Evolutionary conservation across 192 early-diverging fungal genomes (phyloP).

Genomic region (Globomyces pollinis-pini): DNA sequence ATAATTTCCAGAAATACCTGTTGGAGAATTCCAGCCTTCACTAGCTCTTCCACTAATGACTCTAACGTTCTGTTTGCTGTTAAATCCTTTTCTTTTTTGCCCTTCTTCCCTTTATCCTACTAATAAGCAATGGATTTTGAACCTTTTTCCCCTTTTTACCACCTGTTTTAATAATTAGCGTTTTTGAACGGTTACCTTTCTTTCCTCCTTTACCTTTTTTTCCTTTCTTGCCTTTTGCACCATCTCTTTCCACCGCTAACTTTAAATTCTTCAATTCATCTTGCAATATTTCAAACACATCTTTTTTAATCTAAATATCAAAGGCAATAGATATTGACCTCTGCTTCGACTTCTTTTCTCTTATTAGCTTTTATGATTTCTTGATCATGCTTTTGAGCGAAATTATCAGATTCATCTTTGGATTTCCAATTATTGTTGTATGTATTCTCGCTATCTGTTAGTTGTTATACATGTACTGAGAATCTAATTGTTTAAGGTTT

Average conservation of each 20-base stretch:
- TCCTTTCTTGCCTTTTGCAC: conserved; percentile 49
- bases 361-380: conserved; percentile 57
- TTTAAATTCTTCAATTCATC: conserved; percentile 56
- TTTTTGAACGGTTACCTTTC: too few relatives aligned
- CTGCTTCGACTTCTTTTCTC: conserved; percentile 49
- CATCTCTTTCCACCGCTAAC: conserved; percentile 44
- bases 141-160: conserved; percentile 33
- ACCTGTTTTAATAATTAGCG: too few relatives aligned
- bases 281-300: conserved; percentile 51
- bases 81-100: conserved; percentile 60
- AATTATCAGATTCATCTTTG: conserved; percentile 55
- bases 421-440: conserved; percentile 39
- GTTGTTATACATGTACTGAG: conserved; percentile 25
- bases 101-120: conserved; percentile 38
- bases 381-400: conserved; percentile 56
- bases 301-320: conserved; percentile 49
- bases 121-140: not conserved
- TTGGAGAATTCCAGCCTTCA: conserved; percentile 47
- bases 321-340: conserved; percentile 31
- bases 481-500: conserved; percentile 28
- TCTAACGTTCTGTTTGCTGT: conserved; percentile 56
- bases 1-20: conserved; percentile 18
- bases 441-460: conserved; percentile 2
- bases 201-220: conserved; percentile 39
- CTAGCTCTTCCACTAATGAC: conserved; percentile 48